Conservation (phyloP, 2,329 filamentous ascomycete genomes). For the Penicillium sp. region DNA sequence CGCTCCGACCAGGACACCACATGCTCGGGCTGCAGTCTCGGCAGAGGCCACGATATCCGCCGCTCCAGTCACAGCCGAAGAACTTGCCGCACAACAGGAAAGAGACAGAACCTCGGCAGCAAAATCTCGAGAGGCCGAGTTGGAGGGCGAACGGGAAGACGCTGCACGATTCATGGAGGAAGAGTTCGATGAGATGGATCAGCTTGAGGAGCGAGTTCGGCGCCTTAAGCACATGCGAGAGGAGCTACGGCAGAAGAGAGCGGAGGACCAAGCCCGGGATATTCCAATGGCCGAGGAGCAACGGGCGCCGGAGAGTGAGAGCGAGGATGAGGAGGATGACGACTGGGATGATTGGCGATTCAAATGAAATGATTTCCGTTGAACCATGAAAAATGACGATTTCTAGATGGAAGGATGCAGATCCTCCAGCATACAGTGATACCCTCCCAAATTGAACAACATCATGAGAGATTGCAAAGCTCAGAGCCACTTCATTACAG, state of each 20-base stretch:
- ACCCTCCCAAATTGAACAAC: constrained; percentile 30
- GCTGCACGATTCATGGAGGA: constrained; percentile 71
- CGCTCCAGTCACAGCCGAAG: constrained; percentile 65
- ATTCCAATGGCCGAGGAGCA: constrained; percentile 28
- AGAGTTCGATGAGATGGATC: constrained; percentile 82
- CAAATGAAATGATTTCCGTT: constrained; percentile 25
- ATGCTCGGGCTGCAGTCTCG: constrained; percentile 34
- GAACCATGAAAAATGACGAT: constrained; percentile 22
- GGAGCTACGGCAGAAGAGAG: constrained; percentile 55
- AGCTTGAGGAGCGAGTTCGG: constrained; percentile 70
- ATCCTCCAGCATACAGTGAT: constrained; percentile 37
- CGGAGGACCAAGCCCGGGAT: constrained; percentile 29
- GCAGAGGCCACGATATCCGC: constrained; percentile 65
- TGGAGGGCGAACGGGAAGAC: constrained; percentile 73
- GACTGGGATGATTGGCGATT: constrained; percentile 50
- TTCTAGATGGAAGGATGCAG: constrained; percentile 26
- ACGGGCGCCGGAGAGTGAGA: constrained; percentile 44
- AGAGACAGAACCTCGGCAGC: constrained; percentile 47
- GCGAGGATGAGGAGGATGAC: constrained; percentile 60
- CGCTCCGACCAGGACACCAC: constrained; percentile 38
- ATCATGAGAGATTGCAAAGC: constrained; percentile 10
- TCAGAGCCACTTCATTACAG: neutral
- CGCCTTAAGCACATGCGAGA: constrained; percentile 71
- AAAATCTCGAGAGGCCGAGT: constrained; percentile 52
- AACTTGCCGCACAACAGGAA: constrained; percentile 59